These are phyloP conservation scores for Ophiorrhiza pumila DNA, from an alignment of 257 asterid species.

Conservation along the genomic window DNA sequence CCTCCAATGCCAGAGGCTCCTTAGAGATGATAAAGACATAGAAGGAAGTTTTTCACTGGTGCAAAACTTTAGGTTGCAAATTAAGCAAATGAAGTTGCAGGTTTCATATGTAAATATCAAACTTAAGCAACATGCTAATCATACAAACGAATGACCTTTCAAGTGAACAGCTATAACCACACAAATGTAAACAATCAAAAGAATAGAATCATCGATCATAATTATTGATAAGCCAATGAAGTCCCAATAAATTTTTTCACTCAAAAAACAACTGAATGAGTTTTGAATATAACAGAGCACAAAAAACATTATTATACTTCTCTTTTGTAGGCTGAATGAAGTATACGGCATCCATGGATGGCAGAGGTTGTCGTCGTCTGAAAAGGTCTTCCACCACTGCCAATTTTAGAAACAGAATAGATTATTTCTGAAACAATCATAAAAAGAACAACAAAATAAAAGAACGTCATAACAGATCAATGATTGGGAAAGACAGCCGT, in stretches of 20 bases:
- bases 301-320: conserved; percentile 51
- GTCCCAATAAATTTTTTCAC: neutral
- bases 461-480: neutral
- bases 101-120: neutral
- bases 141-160: neutral
- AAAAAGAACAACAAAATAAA: neutral
- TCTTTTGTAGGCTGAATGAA: conserved; percentile 93
- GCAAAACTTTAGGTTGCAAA: neutral
- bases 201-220: neutral
- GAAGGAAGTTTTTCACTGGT: neutral
- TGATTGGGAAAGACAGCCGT: neutral
- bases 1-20: neutral
- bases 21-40: neutral
- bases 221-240: neutral
- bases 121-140: too few species aligned
- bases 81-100: neutral
- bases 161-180: neutral
- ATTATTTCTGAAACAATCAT: conserved; percentile 1
- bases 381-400: conserved; percentile 99
- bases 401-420: conserved; percentile 3
- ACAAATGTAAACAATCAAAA: neutral
- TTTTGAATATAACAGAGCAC: conserved; percentile 9
- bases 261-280: conserved; percentile 7
- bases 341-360: conserved; percentile 94
- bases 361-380: conserved; percentile 92